These are phyloP conservation scores for Phialophora expanda DNA, from an alignment of 2,329 filamentous ascomycete genomes.

Conservation along the genomic window DNA sequence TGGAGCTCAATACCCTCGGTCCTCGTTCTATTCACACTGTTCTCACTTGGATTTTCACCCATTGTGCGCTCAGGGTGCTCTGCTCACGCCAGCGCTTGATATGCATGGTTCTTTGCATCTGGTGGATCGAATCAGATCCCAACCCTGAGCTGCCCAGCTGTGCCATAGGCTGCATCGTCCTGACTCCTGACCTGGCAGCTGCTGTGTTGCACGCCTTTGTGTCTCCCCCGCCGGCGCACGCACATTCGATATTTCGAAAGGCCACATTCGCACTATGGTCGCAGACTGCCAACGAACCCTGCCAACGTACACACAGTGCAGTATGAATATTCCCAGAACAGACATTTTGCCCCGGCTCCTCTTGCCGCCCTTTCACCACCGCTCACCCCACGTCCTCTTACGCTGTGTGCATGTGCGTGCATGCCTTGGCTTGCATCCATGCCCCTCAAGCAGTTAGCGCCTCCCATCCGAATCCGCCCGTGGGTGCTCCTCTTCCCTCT, in stretches of 20 bases:
- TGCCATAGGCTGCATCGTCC: conserved; percentile 18
- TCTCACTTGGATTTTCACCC: neutral
- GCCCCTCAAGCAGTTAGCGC: conserved; percentile 2
- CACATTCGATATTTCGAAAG: conserved; percentile 8
- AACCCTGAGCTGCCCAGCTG: neutral
- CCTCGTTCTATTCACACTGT: neutral
- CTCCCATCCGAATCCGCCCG: conserved; percentile 8
- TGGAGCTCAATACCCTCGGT: neutral
- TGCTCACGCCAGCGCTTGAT: neutral
- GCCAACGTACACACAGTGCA: neutral
- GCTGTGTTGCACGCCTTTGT: conserved; percentile 11
- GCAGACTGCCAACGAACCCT: neutral
- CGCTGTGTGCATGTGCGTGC: neutral
- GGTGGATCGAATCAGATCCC: conserved; percentile 12
- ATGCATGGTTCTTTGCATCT: conserved; percentile 12
- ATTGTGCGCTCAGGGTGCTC: neutral
- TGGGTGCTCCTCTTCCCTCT: conserved; percentile 5
- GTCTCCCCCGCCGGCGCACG: neutral
- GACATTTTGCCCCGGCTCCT: neutral
- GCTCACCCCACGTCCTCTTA: conserved; percentile 3
- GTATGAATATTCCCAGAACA: conserved; percentile 5
- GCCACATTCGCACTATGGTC: conserved; percentile 1
- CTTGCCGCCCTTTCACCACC: conserved; percentile 1
- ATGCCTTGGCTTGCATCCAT: conserved; percentile 1
- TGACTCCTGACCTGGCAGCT: conserved; percentile 17